Evolutionary conservation across 495 filamentous ascomycete species (phyloP).

Genomic region (Rusavskia elegans): DNA sequence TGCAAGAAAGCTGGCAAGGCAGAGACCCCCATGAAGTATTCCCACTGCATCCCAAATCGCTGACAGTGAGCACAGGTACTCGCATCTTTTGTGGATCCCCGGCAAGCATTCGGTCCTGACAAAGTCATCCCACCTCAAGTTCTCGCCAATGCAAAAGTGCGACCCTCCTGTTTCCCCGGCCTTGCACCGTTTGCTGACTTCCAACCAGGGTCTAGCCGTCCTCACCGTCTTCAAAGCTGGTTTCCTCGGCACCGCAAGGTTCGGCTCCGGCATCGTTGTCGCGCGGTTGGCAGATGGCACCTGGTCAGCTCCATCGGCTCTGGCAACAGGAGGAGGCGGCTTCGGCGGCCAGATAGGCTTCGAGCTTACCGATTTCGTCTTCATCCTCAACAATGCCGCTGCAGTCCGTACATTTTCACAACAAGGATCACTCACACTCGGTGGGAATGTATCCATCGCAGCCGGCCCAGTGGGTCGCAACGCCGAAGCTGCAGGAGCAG

Average conservation of each 20-base stretch:
- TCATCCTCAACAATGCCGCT: constrained; percentile 85
- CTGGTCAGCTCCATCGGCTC: constrained; percentile 91
- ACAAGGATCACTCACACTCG: constrained; percentile 74
- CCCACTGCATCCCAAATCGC: neutral
- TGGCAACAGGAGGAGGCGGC: constrained; percentile 77
- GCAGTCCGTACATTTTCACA: constrained; percentile 94
- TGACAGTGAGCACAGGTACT: constrained; percentile 52
- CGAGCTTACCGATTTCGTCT: constrained; percentile 96
- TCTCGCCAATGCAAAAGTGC: constrained; percentile 79
- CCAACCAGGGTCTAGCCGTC: constrained; percentile 72
- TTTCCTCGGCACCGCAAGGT: constrained; percentile 82
- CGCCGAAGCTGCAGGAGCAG: constrained; percentile 89
- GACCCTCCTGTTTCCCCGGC: constrained; percentile 1
- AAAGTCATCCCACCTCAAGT: constrained; percentile 92
- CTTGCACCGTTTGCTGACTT: neutral
- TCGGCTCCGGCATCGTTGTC: constrained; percentile 86
- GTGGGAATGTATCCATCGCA: constrained; percentile 91
- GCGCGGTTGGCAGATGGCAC: constrained; percentile 79
- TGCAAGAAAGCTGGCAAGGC: constrained; percentile 76
- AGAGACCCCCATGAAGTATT: neutral
- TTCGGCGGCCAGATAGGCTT: constrained; percentile 96
- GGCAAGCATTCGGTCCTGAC: constrained; percentile 88
- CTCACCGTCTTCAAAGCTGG: constrained; percentile 93
- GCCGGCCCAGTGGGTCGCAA: constrained; percentile 89
- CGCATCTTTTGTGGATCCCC: constrained; percentile 84